These are phyloP conservation scores for Penicillium thymicola DNA, from an alignment of 2,329 filamentous ascomycete genomes.

Conservation along the genomic window DNA sequence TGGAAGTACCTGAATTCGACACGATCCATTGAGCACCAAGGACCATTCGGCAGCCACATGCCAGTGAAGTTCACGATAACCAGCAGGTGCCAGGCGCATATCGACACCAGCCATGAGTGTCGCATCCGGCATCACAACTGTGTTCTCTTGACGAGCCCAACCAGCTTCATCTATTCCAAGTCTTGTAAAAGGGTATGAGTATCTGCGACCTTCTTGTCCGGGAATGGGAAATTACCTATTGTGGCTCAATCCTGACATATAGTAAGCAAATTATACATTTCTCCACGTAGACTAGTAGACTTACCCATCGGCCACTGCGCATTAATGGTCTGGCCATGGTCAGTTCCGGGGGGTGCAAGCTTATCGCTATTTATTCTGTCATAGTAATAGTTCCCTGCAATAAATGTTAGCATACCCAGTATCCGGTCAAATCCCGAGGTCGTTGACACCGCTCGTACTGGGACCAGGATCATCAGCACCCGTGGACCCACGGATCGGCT, in stretches of 20 bases:
- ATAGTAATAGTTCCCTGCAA: slow-evolving; percentile 45
- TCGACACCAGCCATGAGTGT: slow-evolving; percentile 57
- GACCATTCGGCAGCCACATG: slow-evolving; percentile 42
- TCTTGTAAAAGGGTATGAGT: slow-evolving; percentile 13
- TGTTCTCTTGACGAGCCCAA: slow-evolving; percentile 57
- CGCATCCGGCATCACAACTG: slow-evolving; percentile 48
- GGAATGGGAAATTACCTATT: slow-evolving; percentile 36
- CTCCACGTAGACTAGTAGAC: not conserved
- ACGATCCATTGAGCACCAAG: slow-evolving; percentile 39
- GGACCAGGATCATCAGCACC: slow-evolving; percentile 55
- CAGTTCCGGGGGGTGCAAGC: slow-evolving; percentile 54
- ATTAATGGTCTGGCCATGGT: slow-evolving; percentile 41
- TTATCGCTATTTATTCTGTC: slow-evolving; percentile 56
- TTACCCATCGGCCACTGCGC: slow-evolving; percentile 54
- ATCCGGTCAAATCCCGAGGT: not conserved
- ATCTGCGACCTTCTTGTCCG: not conserved
- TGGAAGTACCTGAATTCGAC: slow-evolving; percentile 31
- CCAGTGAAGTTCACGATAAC: slow-evolving; percentile 62
- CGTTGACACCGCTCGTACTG: slow-evolving; percentile 27
- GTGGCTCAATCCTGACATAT: slow-evolving; percentile 39
- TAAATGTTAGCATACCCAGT: not conserved
- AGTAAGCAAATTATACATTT: slow-evolving; percentile 5
- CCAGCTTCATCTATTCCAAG: slow-evolving; percentile 48
- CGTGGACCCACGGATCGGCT: slow-evolving; percentile 53
- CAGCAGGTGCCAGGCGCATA: slow-evolving; percentile 56